These are phyloP conservation scores for Epithele typhae DNA, from an alignment of 768 basidiomycete genomes.

Conservation along the genomic window DNA sequence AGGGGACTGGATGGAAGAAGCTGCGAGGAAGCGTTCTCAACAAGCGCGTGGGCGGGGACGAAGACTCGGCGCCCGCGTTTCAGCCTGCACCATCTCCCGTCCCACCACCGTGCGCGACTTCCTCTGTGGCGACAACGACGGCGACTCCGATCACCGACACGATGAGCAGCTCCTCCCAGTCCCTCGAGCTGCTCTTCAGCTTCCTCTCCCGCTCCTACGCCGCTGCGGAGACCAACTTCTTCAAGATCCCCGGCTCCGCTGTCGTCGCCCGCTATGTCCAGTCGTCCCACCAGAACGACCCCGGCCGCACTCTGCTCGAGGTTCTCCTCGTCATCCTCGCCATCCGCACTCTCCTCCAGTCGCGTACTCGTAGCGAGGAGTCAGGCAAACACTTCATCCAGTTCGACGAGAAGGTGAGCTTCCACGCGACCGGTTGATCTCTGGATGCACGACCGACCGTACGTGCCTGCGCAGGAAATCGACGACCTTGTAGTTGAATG, in stretches of 20 bases:
- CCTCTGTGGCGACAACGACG: slow-evolving; percentile 1
- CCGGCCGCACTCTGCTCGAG: slow-evolving; percentile 87
- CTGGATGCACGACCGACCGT: neutral
- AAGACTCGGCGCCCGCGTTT: too few species aligned
- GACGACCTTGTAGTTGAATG: slow-evolving; percentile 96
- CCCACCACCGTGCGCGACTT: slow-evolving; percentile 7
- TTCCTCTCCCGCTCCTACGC: slow-evolving; percentile 60
- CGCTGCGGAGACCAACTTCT: slow-evolving; percentile 62
- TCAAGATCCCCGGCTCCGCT: slow-evolving; percentile 74
- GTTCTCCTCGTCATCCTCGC: slow-evolving; percentile 85
- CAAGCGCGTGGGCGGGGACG: too few species aligned
- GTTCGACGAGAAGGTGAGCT: slow-evolving; percentile 82
- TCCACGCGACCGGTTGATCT: too few species aligned
- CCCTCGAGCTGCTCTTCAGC: slow-evolving; percentile 52
- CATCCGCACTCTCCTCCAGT: slow-evolving; percentile 85
- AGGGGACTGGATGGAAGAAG: neutral
- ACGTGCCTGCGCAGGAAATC: slow-evolving; percentile 65
- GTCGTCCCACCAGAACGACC: slow-evolving; percentile 95
- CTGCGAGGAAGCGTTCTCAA: too few species aligned
- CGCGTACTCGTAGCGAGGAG: slow-evolving; percentile 81
- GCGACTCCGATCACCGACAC: slow-evolving; percentile 10
- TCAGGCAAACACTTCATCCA: slow-evolving; percentile 86
- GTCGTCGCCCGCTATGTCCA: slow-evolving; percentile 88
- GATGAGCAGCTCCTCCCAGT: slow-evolving; percentile 34
- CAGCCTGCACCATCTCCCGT: too few species aligned